Conservation (phyloP, 2,329 filamentous ascomycete genomes). For the Paraphaeosphaeria minitans region DNA sequence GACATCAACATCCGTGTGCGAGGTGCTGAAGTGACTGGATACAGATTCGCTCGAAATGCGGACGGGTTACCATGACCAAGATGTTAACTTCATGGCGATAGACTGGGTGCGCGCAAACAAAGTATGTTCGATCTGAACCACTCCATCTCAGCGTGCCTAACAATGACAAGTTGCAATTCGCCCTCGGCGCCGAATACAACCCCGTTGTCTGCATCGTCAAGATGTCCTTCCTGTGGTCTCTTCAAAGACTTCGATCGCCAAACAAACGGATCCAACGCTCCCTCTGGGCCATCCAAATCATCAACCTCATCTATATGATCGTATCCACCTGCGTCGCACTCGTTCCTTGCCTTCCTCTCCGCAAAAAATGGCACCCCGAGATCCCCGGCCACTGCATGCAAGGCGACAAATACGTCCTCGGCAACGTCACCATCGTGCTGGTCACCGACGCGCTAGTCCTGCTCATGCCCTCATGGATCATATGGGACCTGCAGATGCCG, state of each 20-base stretch:
- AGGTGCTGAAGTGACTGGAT: not conserved
- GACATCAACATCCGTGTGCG: not conserved
- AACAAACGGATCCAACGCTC: conserved; percentile 20
- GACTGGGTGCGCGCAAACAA: conserved; percentile 9
- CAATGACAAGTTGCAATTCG: conserved; percentile 18
- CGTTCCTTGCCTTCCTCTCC: conserved; percentile 24
- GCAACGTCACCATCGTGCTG: conserved; percentile 22
- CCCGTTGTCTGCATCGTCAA: conserved; percentile 26
- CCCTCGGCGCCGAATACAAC: conserved; percentile 25
- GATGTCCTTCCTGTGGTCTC: conserved; percentile 28
- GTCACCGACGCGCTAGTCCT: conserved; percentile 26
- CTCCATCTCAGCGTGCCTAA: not conserved
- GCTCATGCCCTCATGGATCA: conserved; percentile 31
- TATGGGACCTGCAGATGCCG: conserved; percentile 30
- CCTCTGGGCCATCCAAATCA: conserved; percentile 24
- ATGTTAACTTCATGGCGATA: conserved; percentile 13
- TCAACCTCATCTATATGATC: conserved; percentile 24
- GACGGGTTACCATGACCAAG: conserved; percentile 22
- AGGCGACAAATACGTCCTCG: conserved; percentile 15
- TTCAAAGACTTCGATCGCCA: conserved; percentile 25
- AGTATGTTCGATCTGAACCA: not conserved
- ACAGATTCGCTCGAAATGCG: conserved; percentile 19
- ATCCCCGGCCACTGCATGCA: conserved; percentile 23
- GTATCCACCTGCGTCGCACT: conserved; percentile 15
- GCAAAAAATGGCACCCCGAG: conserved; percentile 20